Evolutionary conservation across 495 filamentous ascomycete genomes (phyloP).

Genomic region (Astrothelium macrocarpum): DNA sequence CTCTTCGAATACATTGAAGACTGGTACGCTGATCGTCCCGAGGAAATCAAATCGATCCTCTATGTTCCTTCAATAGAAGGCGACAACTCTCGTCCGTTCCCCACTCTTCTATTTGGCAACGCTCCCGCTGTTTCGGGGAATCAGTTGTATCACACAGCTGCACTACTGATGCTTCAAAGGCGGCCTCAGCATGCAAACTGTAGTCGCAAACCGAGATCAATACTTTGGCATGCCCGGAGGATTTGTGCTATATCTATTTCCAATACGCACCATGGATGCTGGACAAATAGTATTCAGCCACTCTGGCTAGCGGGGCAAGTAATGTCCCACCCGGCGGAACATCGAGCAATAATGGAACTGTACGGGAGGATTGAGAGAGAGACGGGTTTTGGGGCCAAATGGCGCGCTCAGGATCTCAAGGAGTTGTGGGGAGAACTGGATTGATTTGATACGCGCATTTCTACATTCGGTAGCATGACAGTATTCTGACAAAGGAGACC

Average conservation of each 20-base stretch:
- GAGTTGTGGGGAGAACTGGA: constrained; percentile 14
- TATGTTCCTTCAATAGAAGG: constrained; percentile 1
- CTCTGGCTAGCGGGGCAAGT: constrained; percentile 19
- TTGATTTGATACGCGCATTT: no score
- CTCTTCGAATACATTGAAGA: constrained; percentile 16
- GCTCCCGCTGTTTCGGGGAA: constrained; percentile 14
- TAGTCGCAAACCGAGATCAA: constrained; percentile 12
- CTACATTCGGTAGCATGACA: no score
- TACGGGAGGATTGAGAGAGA: constrained; percentile 15
- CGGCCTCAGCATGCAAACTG: constrained; percentile 9
- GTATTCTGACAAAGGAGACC: no score
- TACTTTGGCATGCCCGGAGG: constrained; percentile 20
- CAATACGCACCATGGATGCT: constrained; percentile 17
- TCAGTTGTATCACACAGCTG: constrained; percentile 18
- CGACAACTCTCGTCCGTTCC: constrained; percentile 12
- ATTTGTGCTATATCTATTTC: constrained; percentile 19
- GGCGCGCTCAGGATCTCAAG: constrained; percentile 16
- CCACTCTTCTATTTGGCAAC: constrained; percentile 14
- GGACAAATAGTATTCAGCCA: constrained; percentile 19
- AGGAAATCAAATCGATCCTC: constrained; percentile 15
- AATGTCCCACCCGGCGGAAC: constrained; percentile 19
- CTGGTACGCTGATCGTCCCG: constrained; percentile 16
- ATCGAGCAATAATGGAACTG: constrained; percentile 15
- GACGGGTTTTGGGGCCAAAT: constrained; percentile 18
- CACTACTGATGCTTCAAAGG: constrained; percentile 18